These are phyloP conservation scores for Trichoderma gracile DNA, from an alignment of 2,329 filamentous ascomycete species.

Conservation along the genomic window DNA sequence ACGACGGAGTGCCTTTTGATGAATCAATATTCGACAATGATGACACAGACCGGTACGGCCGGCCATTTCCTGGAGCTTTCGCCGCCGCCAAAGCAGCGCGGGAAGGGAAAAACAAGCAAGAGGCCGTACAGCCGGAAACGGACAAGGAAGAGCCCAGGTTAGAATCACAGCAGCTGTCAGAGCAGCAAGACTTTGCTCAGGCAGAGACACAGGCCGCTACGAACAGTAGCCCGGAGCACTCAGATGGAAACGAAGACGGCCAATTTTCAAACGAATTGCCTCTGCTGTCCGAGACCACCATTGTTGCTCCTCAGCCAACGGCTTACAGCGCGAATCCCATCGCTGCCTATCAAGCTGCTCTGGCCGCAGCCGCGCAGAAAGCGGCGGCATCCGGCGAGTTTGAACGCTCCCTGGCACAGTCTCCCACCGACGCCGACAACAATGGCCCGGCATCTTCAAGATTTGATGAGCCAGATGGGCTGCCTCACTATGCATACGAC, in stretches of 20 bases:
- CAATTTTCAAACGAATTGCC: background rate
- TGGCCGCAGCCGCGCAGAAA: slow-evolving; percentile 77
- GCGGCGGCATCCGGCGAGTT: slow-evolving; percentile 78
- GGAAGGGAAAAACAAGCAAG: slow-evolving; percentile 32
- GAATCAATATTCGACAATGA: slow-evolving; percentile 73
- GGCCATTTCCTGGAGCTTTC: slow-evolving; percentile 60
- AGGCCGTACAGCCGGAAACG: slow-evolving; percentile 35
- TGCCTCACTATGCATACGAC: slow-evolving; percentile 47
- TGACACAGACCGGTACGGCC: slow-evolving; percentile 62
- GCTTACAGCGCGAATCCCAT: slow-evolving; percentile 34
- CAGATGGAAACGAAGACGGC: slow-evolving; percentile 20
- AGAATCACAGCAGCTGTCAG: slow-evolving; percentile 47
- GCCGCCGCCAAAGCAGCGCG: slow-evolving; percentile 53
- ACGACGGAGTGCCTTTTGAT: slow-evolving; percentile 62
- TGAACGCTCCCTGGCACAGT: slow-evolving; percentile 56
- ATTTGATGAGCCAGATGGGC: background rate
- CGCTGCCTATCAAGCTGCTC: slow-evolving; percentile 77
- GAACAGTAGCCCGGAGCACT: slow-evolving; percentile 37
- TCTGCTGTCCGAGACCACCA: slow-evolving; percentile 17
- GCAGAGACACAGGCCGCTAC: slow-evolving; percentile 58
- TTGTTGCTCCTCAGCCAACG: slow-evolving; percentile 23
- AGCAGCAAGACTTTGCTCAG: slow-evolving; percentile 45
- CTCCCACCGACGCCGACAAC: slow-evolving; percentile 33
- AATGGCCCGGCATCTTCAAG: slow-evolving; percentile 2
- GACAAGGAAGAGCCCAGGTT: slow-evolving; percentile 50